phyloP scores from a whole-genome alignment of 306 rosid genomes.

The Mimosa pudica region DNA sequence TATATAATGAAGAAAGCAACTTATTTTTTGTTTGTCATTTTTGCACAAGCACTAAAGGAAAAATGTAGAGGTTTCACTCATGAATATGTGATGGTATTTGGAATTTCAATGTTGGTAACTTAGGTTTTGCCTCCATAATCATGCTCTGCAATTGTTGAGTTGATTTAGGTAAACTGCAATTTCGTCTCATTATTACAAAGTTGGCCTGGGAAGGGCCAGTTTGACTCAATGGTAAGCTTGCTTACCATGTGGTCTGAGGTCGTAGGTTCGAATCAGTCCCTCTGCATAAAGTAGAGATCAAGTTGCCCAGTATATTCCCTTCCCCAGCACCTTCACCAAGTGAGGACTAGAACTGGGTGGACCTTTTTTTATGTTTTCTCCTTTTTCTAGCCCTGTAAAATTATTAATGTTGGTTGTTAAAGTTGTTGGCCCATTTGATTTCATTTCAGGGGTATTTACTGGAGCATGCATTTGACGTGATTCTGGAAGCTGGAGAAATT shows the following conservation, averaged over 20 bases:
- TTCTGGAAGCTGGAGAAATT: slow-evolving; percentile 79
- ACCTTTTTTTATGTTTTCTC: neutral
- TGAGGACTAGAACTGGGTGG: too few relatives aligned
- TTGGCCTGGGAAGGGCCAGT: neutral
- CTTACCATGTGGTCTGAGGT: too few relatives aligned
- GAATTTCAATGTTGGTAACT: too few relatives aligned
- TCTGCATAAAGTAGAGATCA: too few relatives aligned
- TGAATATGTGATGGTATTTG: slow-evolving; percentile 11
- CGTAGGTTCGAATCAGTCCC: too few relatives aligned
- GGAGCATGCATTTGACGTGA: slow-evolving; percentile 82
- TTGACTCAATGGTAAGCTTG: too few relatives aligned
- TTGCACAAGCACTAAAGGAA: slow-evolving; percentile 10
- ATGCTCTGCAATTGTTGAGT: neutral
- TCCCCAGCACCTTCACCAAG: too few relatives aligned
- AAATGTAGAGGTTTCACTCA: slow-evolving; percentile 13
- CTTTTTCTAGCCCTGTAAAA: neutral
- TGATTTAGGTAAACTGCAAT: slow-evolving; percentile 13
- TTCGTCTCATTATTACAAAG: neutral
- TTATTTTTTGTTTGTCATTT: slow-evolving; percentile 16
- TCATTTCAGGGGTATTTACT: slow-evolving; percentile 73
- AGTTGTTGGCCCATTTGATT: slow-evolving; percentile 37
- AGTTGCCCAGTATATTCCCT: too few relatives aligned
- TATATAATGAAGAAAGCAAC: slow-evolving; percentile 7
- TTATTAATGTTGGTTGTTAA: slow-evolving; percentile 12
- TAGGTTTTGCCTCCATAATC: too few relatives aligned